These are phyloP conservation scores for Nidularia sp. DNA, from an alignment of 768 basidiomycete genomes.

Conservation along the genomic window DNA sequence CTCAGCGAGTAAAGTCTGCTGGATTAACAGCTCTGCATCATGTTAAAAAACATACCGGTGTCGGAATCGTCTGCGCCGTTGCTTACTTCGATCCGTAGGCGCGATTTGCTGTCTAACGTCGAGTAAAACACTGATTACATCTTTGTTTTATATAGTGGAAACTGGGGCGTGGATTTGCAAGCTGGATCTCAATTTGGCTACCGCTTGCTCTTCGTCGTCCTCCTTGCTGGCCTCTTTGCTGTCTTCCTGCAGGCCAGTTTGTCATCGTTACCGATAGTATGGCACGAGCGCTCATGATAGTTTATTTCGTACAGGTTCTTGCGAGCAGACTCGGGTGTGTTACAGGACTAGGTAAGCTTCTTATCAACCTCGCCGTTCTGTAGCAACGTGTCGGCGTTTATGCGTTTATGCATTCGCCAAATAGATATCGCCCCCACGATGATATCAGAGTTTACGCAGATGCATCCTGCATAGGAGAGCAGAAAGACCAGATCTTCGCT, in stretches of 20 bases:
- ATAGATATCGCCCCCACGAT: too few species aligned
- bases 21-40: slow-evolving; percentile 39
- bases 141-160: slow-evolving; percentile 49
- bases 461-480: too few species aligned
- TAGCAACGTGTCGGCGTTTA: too few species aligned
- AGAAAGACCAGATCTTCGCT: too few species aligned
- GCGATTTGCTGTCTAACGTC: neutral
- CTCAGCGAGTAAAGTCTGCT: slow-evolving; percentile 23
- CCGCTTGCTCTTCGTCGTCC: slow-evolving; percentile 78
- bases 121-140: slow-evolving; percentile 1
- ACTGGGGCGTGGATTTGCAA: slow-evolving; percentile 88
- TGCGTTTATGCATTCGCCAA: too few species aligned
- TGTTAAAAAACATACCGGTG: slow-evolving; percentile 64
- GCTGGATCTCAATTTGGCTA: slow-evolving; percentile 87
- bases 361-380: too few species aligned
- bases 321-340: slow-evolving; percentile 80
- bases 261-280: neutral
- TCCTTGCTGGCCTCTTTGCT: slow-evolving; percentile 79
- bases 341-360: slow-evolving; percentile 66
- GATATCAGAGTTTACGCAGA: too few species aligned
- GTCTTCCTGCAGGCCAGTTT: slow-evolving; percentile 70
- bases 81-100: slow-evolving; percentile 87
- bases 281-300: slow-evolving; percentile 1
- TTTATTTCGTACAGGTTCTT: slow-evolving; percentile 48
- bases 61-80: slow-evolving; percentile 83